These are phyloP conservation scores for Pelargonium fulgidum DNA, from an alignment of 441 rosid species.

Conservation along the genomic window DNA sequence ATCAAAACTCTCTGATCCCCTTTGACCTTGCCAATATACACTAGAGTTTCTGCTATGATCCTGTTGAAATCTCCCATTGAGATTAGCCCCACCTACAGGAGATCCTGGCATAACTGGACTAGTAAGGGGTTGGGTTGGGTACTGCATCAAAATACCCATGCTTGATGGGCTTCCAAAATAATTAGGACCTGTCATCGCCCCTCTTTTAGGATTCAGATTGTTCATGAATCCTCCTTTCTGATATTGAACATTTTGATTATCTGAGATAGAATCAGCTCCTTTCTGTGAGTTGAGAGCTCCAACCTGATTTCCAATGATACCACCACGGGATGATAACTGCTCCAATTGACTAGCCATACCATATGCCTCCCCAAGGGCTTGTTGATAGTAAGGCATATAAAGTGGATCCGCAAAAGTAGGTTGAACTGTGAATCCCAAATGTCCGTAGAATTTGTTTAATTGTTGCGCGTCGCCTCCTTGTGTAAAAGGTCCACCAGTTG, in stretches of 20 bases:
- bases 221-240: constrained; percentile 30
- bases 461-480: constrained; percentile 44
- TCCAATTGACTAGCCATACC: constrained; percentile 33
- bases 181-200: constrained; percentile 28
- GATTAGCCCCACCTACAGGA: constrained; percentile 25
- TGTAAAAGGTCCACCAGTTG: constrained; percentile 33
- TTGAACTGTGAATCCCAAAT: constrained; percentile 35
- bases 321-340: constrained; percentile 26
- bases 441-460: constrained; percentile 40
- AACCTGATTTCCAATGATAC: constrained; percentile 30
- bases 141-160: constrained; percentile 45
- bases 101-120: constrained; percentile 41
- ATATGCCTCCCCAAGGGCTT: constrained; percentile 37
- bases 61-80: constrained; percentile 24
- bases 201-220: constrained; percentile 27
- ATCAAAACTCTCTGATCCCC: constrained; percentile 34
- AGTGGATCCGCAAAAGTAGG: constrained; percentile 40
- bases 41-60: constrained; percentile 32
- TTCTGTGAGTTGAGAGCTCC: constrained; percentile 30
- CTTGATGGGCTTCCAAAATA: constrained; percentile 34
- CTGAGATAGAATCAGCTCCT: constrained; percentile 28
- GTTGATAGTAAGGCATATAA: constrained; percentile 48
- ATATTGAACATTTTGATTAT: constrained; percentile 31
- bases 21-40: constrained; percentile 41
- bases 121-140: constrained; percentile 33